Evolutionary conservation across 495 filamentous ascomycete species (phyloP), one percentile per base, ranked within the genome.

Genomic region (Xanthoparmelia taractica): DNA sequence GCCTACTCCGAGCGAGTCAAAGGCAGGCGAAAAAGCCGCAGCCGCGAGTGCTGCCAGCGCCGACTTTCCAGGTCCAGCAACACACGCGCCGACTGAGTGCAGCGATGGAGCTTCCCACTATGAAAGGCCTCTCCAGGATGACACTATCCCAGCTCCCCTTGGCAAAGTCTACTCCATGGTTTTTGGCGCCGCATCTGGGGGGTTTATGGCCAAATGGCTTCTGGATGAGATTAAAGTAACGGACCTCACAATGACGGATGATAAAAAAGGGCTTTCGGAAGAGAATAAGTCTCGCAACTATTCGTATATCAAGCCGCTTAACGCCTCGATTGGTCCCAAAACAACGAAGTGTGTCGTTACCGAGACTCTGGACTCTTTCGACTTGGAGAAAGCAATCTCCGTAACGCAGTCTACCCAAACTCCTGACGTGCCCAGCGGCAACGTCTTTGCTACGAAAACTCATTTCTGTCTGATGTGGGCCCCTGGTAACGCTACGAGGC

Each of bases 401-500:
- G 85, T 97, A 23, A 85, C 85, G 0, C 80, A 91, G 12, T 82
- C 79, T 57, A 97, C 92, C 7, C 90, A 95, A 68, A 99, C 88
- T 18, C 94, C 94, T 0, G 94, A 99, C 73, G 94, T 99, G 5
- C 94, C 94, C 11, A 96, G 84, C 70, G 94, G 94, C 20, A 96
- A 92, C 74, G 83, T 95, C 12, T 99, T 99, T 72, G 77, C 80
- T 41, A 87, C 87, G 33, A 97, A 96, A 75, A 97, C 95, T 2
- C 90, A 88, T 70, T 97, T 97, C 67, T 95, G 95, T 66, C 80
- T 99, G 11, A 89, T 87, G 47, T 99, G 94, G 94, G 92, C 85
- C 4, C 79, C 94, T 36, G 85, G 83, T 60, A 95, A 95, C 67
- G 77, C 85, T 31, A 99, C 95, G 0, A 82, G 90, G 38, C 75